Percentiles rank a stretch among this genome's conserved stretches.
Conservation (phyloP, 2,329 filamentous ascomycete genomes). For the Cyanodermella asteris region DNA sequence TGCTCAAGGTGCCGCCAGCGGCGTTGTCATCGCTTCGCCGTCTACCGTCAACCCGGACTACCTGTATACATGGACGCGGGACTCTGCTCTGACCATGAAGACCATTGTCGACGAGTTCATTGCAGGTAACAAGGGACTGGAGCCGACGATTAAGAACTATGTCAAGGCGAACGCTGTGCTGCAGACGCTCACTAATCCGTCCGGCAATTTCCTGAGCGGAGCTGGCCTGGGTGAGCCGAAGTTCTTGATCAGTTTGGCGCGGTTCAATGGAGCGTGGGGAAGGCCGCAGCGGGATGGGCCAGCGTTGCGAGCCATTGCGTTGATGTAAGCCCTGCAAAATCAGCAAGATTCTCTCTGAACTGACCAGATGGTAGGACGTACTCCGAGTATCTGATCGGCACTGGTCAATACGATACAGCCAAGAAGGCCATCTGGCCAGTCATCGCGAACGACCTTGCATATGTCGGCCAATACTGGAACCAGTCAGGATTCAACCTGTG, state of each 20-base stretch:
- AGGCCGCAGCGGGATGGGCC: constrained; percentile 64
- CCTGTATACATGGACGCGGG: constrained; percentile 60
- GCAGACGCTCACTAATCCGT: constrained; percentile 47
- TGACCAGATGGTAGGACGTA: constrained; percentile 28
- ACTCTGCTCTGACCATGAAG: constrained; percentile 51
- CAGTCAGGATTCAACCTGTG: constrained; percentile 48
- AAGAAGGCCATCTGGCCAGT: constrained; percentile 45
- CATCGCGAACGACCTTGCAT: constrained; percentile 52
- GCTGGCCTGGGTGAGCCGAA: constrained; percentile 48
- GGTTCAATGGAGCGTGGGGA: constrained; percentile 46
- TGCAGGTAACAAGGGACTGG: constrained; percentile 35
- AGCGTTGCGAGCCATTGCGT: constrained; percentile 49
- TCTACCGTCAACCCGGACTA: constrained; percentile 34
- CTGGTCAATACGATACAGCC: constrained; percentile 33
- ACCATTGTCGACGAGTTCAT: constrained; percentile 44
- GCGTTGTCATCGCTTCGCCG: constrained; percentile 33
- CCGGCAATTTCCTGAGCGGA: constrained; percentile 29
- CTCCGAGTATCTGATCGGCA: constrained; percentile 46
- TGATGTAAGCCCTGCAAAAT: constrained; percentile 24
- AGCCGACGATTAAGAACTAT: constrained; percentile 43
- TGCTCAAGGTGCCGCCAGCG: constrained; percentile 24
- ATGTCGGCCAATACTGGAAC: constrained; percentile 47
- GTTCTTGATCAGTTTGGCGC: constrained; percentile 40
- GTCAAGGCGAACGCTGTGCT: constrained; percentile 43
- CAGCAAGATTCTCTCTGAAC: constrained; percentile 4